These are phyloP conservation scores for Fusarium piperis DNA, from an alignment of 2,329 filamentous ascomycete genomes.

Conservation along the genomic window DNA sequence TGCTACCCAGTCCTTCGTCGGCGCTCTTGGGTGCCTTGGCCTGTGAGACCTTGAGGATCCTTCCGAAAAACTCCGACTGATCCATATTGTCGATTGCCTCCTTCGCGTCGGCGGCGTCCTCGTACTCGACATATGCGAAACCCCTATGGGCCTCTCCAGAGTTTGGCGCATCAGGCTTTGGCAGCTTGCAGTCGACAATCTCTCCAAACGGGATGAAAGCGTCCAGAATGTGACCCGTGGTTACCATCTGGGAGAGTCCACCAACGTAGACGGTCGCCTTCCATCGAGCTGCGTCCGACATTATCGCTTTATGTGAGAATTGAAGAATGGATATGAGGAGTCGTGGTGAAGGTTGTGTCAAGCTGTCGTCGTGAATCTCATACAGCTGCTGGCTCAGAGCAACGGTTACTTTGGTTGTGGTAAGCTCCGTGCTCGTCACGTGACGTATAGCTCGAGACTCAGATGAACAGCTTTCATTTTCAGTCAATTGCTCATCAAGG, in stretches of 20 bases:
- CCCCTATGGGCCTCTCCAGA: conserved; percentile 84
- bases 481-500: not conserved
- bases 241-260: conserved; percentile 84
- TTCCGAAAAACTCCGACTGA: conserved; percentile 92
- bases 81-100: conserved; percentile 99
- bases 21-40: conserved; percentile 92
- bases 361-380: conserved; percentile 18
- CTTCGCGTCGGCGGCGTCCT: conserved; percentile 83
- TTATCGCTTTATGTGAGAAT: conserved; percentile 47
- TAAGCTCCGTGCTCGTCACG: conserved; percentile 32
- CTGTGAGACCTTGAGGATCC: conserved; percentile 88
- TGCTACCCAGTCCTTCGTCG: conserved; percentile 88
- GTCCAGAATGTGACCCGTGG: conserved; percentile 78
- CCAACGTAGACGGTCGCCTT: conserved; percentile 95
- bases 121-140: conserved; percentile 97
- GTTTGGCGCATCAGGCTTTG: conserved; percentile 85
- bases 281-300: conserved; percentile 85
- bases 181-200: conserved; percentile 89
- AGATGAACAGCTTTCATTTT: not conserved
- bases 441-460: conserved; percentile 9
- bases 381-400: conserved; percentile 8
- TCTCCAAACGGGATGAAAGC: conserved; percentile 98
- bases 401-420: not conserved
- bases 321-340: not conserved
- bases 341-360: conserved; percentile 2